Evolutionary conservation across 2,329 filamentous ascomycete species (phyloP).

Genomic region (Aspergillus costaricaensis): DNA sequence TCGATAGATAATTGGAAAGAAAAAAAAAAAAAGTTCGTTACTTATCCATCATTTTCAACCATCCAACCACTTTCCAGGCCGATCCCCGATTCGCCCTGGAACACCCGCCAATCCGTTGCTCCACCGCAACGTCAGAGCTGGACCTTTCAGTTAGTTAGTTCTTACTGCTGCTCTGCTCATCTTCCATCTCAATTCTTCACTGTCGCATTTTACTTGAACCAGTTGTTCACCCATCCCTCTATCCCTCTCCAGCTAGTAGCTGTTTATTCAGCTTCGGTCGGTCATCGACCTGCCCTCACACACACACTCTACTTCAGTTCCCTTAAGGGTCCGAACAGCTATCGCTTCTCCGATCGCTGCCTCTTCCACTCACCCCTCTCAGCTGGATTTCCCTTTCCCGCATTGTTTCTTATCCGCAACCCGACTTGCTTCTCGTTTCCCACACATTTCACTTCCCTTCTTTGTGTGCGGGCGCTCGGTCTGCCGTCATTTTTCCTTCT

Average conservation of each 20-base stretch:
- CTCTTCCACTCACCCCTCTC: neutral
- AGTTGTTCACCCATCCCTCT: neutral
- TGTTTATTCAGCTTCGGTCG: neutral
- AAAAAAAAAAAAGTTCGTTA: neutral
- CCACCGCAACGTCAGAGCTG: conserved; percentile 24
- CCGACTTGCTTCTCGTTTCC: neutral
- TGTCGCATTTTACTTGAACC: neutral
- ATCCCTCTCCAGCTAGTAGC: neutral
- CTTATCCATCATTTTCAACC: neutral
- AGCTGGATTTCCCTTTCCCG: neutral
- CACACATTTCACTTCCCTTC: neutral
- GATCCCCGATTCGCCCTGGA: neutral
- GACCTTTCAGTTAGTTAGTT: neutral
- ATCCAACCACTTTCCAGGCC: neutral
- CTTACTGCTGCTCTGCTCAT: neutral
- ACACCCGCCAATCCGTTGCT: conserved; percentile 15
- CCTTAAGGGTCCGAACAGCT: neutral
- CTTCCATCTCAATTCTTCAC: conserved; percentile 2
- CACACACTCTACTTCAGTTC: neutral
- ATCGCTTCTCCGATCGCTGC: neutral
- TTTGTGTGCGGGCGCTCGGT: neutral
- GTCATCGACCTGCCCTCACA: neutral
- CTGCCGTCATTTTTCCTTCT: neutral
- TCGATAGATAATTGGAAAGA: too few species aligned
- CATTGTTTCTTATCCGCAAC: conserved; percentile 2